Percentiles rank a stretch among this genome's conserved stretches.
These are phyloP conservation scores for Populus hybrid DNA, from an alignment of 441 rosid species.

Conservation along the genomic window DNA sequence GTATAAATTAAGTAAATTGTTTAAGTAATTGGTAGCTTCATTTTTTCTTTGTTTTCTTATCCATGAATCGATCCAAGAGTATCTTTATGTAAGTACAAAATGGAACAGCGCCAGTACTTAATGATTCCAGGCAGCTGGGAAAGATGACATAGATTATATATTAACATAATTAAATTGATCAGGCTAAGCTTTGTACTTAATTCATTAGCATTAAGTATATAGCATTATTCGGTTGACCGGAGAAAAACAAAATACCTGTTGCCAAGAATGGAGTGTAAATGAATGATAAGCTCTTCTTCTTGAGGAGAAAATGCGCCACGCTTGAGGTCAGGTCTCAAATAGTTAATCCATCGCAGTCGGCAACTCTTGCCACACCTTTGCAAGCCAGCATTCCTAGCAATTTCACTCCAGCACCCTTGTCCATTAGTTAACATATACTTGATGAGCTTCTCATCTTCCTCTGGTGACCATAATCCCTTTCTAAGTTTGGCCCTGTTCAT, in stretches of 20 bases:
- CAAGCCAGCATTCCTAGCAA: slow-evolving; percentile 81
- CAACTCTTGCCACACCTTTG: slow-evolving; percentile 89
- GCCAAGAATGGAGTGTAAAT: slow-evolving; percentile 84
- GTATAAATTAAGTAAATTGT: too few species aligned
- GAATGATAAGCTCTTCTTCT: slow-evolving; percentile 78
- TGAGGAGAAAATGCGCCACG: slow-evolving; percentile 83
- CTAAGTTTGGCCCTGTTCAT: slow-evolving; percentile 43
- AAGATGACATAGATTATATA: not conserved
- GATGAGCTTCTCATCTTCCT: slow-evolving; percentile 85
- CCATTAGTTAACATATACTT: slow-evolving; percentile 74
- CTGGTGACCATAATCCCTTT: slow-evolving; percentile 92
- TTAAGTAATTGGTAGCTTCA: not conserved
- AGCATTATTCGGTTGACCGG: not conserved
- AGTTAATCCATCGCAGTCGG: slow-evolving; percentile 94
- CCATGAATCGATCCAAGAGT: not conserved
- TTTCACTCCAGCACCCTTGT: slow-evolving; percentile 88
- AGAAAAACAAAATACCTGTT: slow-evolving; percentile 47
- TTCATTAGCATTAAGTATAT: too few species aligned
- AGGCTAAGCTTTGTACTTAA: too few species aligned
- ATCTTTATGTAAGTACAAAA: not conserved
- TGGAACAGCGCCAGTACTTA: not conserved
- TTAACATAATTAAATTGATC: too few species aligned
- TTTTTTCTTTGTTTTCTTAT: not conserved
- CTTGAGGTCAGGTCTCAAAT: slow-evolving; percentile 86
- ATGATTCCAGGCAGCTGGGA: not conserved